phyloP scores from a whole-genome alignment of 2,329 filamentous ascomycete genomes.

The Mycocentrospora acerina region DNA sequence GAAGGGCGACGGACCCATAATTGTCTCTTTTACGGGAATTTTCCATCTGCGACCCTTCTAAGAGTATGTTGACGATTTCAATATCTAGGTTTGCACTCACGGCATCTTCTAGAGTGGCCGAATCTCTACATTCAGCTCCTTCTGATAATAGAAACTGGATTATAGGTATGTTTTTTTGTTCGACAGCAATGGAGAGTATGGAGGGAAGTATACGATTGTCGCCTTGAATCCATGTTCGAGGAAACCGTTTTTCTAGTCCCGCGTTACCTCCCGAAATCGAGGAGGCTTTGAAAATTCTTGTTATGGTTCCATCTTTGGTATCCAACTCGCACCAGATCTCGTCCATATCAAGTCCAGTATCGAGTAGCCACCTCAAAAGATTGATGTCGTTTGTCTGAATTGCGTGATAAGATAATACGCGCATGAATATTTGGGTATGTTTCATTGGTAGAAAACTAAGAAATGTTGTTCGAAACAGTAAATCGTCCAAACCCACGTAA shows the following conservation, averaged over 20 bases:
- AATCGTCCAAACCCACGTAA: background rate
- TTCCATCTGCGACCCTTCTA: background rate
- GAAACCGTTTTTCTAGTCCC: too few relatives aligned
- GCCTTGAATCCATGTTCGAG: too few relatives aligned
- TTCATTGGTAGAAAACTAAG: background rate
- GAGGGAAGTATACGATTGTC: background rate
- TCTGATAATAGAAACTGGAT: background rate
- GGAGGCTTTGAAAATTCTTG: too few relatives aligned
- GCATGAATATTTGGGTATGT: background rate
- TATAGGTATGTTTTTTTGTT: background rate
- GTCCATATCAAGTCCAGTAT: background rate
- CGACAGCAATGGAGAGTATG: background rate
- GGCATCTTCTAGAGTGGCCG: background rate
- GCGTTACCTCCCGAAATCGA: too few relatives aligned
- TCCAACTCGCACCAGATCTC: background rate
- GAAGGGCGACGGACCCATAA: conserved; percentile 3
- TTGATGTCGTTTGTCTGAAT: background rate
- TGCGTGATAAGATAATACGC: conserved; percentile 1
- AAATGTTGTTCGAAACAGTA: background rate
- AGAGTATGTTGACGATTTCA: background rate
- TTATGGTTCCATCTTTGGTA: too few relatives aligned
- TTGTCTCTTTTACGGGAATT: background rate
- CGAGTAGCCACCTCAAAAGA: background rate
- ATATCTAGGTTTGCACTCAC: background rate
- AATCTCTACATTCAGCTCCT: background rate